These are phyloP conservation scores for Phytophthora quininea DNA, from an alignment of 352 stramenopile genomes.

Conservation along the genomic window DNA sequence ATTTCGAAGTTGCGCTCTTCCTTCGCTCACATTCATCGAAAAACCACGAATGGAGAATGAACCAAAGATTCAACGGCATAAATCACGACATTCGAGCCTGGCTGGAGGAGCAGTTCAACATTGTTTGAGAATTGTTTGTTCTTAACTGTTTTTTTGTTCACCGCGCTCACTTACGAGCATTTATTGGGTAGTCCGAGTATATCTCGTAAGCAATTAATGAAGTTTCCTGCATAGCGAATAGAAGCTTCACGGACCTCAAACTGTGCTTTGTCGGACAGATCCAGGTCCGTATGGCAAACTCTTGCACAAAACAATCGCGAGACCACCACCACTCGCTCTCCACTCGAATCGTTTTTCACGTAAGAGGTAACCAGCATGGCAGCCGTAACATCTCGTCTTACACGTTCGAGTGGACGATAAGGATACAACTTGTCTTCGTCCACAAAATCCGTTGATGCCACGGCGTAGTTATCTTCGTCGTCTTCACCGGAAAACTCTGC, in stretches of 20 bases:
- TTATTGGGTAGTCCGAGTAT: background rate
- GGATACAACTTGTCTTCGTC: constrained; percentile 47
- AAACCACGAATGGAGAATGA: too few relatives aligned
- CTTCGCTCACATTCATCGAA: background rate
- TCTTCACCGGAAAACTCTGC: constrained; percentile 7
- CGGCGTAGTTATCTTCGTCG: constrained; percentile 7
- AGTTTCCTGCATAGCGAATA: background rate
- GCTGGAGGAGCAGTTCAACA: too few relatives aligned
- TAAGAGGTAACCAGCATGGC: constrained; percentile 20
- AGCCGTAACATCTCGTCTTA: constrained; percentile 29
- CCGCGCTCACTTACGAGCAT: background rate
- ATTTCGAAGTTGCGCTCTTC: background rate
- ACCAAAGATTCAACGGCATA: too few relatives aligned
- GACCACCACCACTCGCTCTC: constrained; percentile 15
- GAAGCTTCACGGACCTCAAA: background rate
- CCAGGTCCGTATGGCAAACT: constrained; percentile 13
- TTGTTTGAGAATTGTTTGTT: too few relatives aligned
- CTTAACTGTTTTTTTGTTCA: too few relatives aligned
- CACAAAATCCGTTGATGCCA: constrained; percentile 25
- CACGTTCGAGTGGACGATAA: constrained; percentile 30
- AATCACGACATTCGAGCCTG: too few relatives aligned
- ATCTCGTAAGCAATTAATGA: constrained; percentile 10
- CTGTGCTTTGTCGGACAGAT: background rate
- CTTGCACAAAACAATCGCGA: constrained; percentile 9
- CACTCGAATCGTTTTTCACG: background rate